These are phyloP conservation scores for Sarcodon sp. DNA, from an alignment of 768 basidiomycete genomes.

Conservation along the genomic window DNA sequence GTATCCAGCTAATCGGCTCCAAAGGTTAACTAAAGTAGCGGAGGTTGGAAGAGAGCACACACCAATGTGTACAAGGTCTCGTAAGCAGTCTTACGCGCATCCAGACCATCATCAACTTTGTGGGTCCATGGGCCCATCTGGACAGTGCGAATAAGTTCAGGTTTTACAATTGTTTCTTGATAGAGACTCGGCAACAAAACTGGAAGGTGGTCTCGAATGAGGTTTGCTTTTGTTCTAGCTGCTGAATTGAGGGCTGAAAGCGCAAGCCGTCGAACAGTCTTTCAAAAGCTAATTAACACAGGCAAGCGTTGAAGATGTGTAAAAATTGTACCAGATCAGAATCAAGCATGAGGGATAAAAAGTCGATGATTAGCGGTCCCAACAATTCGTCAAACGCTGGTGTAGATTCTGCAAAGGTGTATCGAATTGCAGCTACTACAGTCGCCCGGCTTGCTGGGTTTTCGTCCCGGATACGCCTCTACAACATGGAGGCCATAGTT, in stretches of 20 bases:
- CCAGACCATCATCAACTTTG: conserved; percentile 93
- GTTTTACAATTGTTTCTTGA: conserved; percentile 71
- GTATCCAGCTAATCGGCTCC: conserved; percentile 60
- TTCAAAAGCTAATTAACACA: conserved; percentile 1
- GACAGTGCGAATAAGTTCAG: conserved; percentile 73
- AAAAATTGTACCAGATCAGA: conserved; percentile 54
- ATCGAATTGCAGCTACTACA: conserved; percentile 85
- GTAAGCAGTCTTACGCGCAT: conserved; percentile 93
- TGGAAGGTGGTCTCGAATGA: conserved; percentile 75
- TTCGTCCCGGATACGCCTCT: conserved; percentile 57
- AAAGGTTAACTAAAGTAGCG: neutral
- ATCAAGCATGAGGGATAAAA: conserved; percentile 86
- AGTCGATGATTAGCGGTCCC: conserved; percentile 79
- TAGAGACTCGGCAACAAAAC: conserved; percentile 74
- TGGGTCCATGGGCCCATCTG: conserved; percentile 98
- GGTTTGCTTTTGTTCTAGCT: conserved; percentile 86
- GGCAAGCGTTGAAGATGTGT: too few species aligned
- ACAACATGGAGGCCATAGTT: neutral
- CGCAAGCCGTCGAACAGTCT: conserved; percentile 87
- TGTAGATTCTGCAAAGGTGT: conserved; percentile 80
- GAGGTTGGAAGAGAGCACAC: conserved; percentile 14
- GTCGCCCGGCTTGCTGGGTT: conserved; percentile 72
- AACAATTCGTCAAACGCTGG: conserved; percentile 84
- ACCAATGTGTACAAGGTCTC: conserved; percentile 96
- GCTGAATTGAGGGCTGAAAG: conserved; percentile 89